Conservation (phyloP, 73 alveolate species). For the Diophrys sp. region DNA sequence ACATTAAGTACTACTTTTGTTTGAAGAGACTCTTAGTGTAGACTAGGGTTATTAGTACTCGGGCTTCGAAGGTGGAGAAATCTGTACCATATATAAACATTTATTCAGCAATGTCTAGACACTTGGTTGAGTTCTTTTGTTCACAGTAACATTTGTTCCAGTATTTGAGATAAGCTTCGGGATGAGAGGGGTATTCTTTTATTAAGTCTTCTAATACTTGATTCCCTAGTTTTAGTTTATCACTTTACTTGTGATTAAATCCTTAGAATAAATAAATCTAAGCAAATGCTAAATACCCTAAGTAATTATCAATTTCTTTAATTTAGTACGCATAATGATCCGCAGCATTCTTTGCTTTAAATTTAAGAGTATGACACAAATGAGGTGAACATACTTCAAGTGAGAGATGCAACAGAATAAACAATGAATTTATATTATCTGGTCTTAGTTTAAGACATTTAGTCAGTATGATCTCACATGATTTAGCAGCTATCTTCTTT, state of each 20-base stretch:
- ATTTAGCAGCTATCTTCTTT: neutral
- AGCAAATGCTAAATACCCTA: neutral
- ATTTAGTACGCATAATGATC: neutral
- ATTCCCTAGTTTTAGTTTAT: neutral
- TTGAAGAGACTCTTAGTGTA: neutral
- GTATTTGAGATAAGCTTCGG: neutral
- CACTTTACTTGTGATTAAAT: neutral
- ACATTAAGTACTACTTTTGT: neutral
- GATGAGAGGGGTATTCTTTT: neutral
- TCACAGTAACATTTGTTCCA: neutral
- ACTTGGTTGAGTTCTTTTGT: neutral
- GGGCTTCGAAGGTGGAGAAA: neutral
- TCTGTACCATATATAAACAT: neutral
- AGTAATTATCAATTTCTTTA: neutral
- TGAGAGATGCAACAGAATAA: neutral
- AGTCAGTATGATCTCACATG: neutral
- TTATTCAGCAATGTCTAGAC: neutral
- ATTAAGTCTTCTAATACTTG: neutral
- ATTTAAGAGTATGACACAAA: neutral
- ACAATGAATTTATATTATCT: neutral
- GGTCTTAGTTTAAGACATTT: neutral
- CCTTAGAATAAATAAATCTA: neutral
- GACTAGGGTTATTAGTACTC: neutral
- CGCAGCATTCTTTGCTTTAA: too few relatives aligned
- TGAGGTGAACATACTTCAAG: neutral